Evolutionary conservation across 305 asterid genomes (phyloP).

Genomic region (Lippia alba): DNA sequence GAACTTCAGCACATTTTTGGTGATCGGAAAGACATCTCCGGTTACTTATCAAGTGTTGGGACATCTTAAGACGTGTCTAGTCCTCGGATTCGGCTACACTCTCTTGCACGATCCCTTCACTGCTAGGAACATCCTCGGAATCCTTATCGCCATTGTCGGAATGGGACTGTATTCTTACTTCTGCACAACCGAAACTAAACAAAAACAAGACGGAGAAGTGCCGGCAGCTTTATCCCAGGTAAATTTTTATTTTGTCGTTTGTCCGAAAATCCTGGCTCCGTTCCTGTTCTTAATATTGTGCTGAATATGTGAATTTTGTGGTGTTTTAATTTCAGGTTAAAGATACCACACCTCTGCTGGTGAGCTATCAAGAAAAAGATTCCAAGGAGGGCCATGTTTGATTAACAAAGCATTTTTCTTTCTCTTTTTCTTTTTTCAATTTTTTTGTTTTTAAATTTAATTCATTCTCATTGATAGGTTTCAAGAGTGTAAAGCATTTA

Average conservation of each 20-base stretch:
- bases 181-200: constrained; percentile 74
- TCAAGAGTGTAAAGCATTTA: constrained; percentile 38
- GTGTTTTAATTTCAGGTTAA: constrained; percentile 46
- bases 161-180: constrained; percentile 86
- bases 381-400: constrained; percentile 34
- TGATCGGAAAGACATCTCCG: constrained; percentile 93
- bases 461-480: constrained; percentile 17
- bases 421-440: too few relatives aligned
- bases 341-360: constrained; percentile 54
- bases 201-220: constrained; percentile 54
- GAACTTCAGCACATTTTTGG: constrained; percentile 91
- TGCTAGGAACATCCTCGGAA: constrained; percentile 72
- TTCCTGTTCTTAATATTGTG: too few relatives aligned
- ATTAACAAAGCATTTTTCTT: background rate
- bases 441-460: background rate
- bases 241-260: background rate
- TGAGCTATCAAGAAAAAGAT: constrained; percentile 53
- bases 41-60: constrained; percentile 93
- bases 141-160: constrained; percentile 82
- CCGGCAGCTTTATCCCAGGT: constrained; percentile 55
- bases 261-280: too few relatives aligned
- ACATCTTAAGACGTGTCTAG: constrained; percentile 86
- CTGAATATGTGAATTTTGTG: background rate
- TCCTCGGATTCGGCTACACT: constrained; percentile 84
- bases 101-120: constrained; percentile 89